Conservation (phyloP, 768 basidiomycete genomes). For the Coprinellus aureogranulatus region DNA sequence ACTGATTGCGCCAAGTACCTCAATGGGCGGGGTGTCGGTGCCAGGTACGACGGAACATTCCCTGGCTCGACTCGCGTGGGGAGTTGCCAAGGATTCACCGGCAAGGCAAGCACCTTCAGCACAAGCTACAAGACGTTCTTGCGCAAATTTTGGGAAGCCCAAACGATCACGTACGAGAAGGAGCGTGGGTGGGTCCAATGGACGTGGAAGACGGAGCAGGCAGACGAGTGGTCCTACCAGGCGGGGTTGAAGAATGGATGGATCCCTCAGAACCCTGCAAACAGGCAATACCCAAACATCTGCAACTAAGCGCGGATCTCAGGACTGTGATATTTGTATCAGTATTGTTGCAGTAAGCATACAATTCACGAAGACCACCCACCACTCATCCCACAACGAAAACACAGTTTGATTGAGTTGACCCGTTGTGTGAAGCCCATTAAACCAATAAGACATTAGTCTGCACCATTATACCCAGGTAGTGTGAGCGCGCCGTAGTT, state of each 20-base stretch:
- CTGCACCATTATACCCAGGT: no score
- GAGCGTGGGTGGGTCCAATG: conserved; percentile 73
- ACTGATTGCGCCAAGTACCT: conserved; percentile 81
- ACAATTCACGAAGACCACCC: no score
- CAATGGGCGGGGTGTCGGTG: conserved; percentile 73
- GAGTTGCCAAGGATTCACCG: conserved; percentile 69
- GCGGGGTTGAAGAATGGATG: conserved; percentile 78
- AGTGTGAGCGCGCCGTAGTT: no score
- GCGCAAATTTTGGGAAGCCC: conserved; percentile 79
- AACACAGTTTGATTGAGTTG: no score
- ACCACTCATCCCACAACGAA: no score
- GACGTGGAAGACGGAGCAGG: conserved; percentile 81
- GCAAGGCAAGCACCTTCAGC: conserved; percentile 69
- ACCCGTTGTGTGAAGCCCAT: no score
- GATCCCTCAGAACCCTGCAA: conserved; percentile 65
- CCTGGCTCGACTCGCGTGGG: conserved; percentile 63
- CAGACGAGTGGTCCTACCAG: conserved; percentile 89
- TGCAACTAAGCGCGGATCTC: conserved; percentile 35
- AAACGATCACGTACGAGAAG: conserved; percentile 68
- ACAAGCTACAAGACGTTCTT: conserved; percentile 76
- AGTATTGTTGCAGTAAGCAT: not conserved
- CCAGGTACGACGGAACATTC: conserved; percentile 63
- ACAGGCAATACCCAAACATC: conserved; percentile 46
- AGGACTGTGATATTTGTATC: not conserved
- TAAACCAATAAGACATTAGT: no score